These are phyloP conservation scores for Salix udensis DNA, from an alignment of 345 rosid genomes.

Conservation along the genomic window DNA sequence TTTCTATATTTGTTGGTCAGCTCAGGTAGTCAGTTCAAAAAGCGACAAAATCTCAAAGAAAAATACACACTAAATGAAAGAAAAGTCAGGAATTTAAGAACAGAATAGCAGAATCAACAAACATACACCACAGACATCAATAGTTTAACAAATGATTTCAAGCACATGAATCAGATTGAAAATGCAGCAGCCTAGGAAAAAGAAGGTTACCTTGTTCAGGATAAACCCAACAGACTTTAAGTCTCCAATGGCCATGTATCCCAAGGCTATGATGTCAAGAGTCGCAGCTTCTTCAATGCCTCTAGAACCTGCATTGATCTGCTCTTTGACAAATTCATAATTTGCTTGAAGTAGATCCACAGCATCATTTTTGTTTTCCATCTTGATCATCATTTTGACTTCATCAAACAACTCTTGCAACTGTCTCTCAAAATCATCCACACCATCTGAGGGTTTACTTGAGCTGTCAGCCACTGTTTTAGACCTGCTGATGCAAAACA, in stretches of 20 bases:
- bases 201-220: conserved; percentile 50
- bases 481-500: conserved; percentile 40
- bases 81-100: background rate
- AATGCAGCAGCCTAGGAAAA: conserved; percentile 2
- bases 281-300: conserved; percentile 74
- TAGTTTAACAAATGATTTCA: background rate
- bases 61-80: background rate
- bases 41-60: background rate
- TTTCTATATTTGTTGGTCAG: background rate
- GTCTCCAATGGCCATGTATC: conserved; percentile 69
- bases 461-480: conserved; percentile 22
- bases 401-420: conserved; percentile 67
- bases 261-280: conserved; percentile 74
- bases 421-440: conserved; percentile 53
- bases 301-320: conserved; percentile 49
- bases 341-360: conserved; percentile 74
- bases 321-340: conserved; percentile 64
- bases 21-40: background rate
- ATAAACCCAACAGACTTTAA: conserved; percentile 42
- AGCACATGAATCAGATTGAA: background rate
- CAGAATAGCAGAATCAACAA: background rate
- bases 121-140: background rate
- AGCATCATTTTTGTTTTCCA: conserved; percentile 60
- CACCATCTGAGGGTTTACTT: conserved; percentile 32
- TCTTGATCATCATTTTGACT: conserved; percentile 54